Conservation (phyloP, 2,329 filamentous ascomycete species). For the Boeremia exigua region DNA sequence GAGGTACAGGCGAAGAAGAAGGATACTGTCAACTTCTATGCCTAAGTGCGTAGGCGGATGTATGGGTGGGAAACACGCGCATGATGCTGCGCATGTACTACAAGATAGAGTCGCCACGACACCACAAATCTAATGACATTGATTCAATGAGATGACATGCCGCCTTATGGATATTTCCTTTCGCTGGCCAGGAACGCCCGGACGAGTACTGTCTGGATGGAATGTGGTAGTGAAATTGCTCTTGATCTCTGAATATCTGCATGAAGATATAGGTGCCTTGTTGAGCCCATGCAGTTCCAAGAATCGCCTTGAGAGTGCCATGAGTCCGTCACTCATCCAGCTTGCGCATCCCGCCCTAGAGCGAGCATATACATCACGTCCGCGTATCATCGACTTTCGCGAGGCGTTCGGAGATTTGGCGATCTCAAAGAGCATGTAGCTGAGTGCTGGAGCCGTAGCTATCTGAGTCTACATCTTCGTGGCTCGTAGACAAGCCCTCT, state of each 20-base stretch:
- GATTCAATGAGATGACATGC: no score
- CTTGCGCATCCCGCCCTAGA: neutral
- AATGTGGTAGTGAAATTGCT: neutral
- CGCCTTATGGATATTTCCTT: no score
- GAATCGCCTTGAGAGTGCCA: neutral
- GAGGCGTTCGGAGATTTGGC: no score
- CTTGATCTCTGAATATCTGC: slow-evolving; percentile 2
- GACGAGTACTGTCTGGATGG: neutral
- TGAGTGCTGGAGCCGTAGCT: neutral
- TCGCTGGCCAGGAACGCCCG: neutral
- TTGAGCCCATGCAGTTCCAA: neutral
- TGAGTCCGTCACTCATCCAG: neutral
- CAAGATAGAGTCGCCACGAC: slow-evolving; percentile 36
- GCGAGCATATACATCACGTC: neutral
- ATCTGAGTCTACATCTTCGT: neutral
- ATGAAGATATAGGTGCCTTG: neutral
- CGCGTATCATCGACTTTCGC: neutral
- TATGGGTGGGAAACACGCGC: slow-evolving; percentile 29
- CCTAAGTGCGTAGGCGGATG: slow-evolving; percentile 32
- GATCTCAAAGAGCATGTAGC: neutral
- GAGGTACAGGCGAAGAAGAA: slow-evolving; percentile 94
- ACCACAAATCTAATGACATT: slow-evolving; percentile 17
- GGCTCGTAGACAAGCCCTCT: neutral
- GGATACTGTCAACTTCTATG: slow-evolving; percentile 65
- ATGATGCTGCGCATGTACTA: slow-evolving; percentile 40